Evolutionary conservation across 352 stramenopile species (phyloP).

Genomic region (Phytophthora tubulina): DNA sequence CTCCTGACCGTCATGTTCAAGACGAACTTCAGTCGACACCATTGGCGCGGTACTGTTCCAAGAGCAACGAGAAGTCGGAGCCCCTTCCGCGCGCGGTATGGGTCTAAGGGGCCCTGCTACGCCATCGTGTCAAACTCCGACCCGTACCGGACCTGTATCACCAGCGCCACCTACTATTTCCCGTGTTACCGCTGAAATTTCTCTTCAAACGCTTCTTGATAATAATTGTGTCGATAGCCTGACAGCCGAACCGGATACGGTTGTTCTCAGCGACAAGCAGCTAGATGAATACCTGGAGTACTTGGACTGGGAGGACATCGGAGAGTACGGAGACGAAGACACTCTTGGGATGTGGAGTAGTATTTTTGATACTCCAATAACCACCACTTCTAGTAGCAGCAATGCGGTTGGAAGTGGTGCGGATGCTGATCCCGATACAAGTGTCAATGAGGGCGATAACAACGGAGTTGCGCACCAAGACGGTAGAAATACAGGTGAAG

Average conservation of each 20-base stretch:
- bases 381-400: neutral
- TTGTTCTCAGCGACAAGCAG: conserved; percentile 1
- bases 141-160: neutral
- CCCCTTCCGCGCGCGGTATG: neutral
- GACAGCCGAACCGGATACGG: neutral
- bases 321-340: conserved; percentile 8
- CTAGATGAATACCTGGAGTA: conserved; percentile 5
- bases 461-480: neutral
- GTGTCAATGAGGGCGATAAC: neutral
- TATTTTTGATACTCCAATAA: conserved; percentile 1
- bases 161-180: neutral
- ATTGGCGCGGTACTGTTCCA: neutral
- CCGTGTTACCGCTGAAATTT: neutral
- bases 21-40: neutral
- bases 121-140: neutral
- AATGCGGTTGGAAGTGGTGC: neutral
- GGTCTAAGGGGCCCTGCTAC: neutral
- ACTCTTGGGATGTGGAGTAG: neutral
- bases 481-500: neutral
- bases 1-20: neutral
- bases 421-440: neutral
- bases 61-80: neutral
- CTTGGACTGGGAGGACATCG: conserved; percentile 9
- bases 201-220: neutral
- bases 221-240: neutral